Percentiles rank a stretch among this genome's conserved stretches.
Conservation (phyloP, 106 monocot genomes). For the Phalaenopsis equestris region DNA sequence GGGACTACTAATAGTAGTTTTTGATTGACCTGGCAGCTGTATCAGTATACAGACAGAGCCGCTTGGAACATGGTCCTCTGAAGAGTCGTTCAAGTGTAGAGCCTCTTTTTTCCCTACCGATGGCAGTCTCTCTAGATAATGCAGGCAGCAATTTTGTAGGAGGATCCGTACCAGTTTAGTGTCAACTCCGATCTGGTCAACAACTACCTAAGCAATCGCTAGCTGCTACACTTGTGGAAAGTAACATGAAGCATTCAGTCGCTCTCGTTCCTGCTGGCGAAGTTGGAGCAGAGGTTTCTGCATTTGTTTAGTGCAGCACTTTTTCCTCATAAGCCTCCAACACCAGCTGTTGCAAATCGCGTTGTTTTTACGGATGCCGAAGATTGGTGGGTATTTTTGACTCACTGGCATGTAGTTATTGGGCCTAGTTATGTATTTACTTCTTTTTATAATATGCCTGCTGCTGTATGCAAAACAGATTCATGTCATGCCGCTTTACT, state of each 20-base stretch:
- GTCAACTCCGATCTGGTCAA: conserved; percentile 11
- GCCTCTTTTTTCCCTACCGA: conserved; percentile 52
- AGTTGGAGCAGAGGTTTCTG: conserved; percentile 49
- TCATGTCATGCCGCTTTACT: background rate
- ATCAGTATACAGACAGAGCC: conserved; percentile 34
- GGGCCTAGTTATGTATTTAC: background rate
- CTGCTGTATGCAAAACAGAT: background rate
- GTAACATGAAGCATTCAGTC: conserved; percentile 49
- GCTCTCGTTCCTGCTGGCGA: conserved; percentile 76
- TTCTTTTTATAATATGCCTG: background rate
- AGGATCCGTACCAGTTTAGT: conserved; percentile 8
- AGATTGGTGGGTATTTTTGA: conserved; percentile 44
- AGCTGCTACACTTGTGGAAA: conserved; percentile 67
- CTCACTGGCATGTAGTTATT: background rate
- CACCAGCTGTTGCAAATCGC: conserved; percentile 55
- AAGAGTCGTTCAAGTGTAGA: conserved; percentile 41
- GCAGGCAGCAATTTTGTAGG: conserved; percentile 12
- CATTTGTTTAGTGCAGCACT: conserved; percentile 60
- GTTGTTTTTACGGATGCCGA: conserved; percentile 92
- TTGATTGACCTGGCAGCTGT: conserved; percentile 38
- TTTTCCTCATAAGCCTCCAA: conserved; percentile 86
- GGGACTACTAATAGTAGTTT: background rate
- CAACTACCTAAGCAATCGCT: conserved; percentile 48
- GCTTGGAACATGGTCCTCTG: conserved; percentile 29
- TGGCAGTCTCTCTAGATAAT: conserved; percentile 11